phyloP scores from a whole-genome alignment of 2,329 filamentous ascomycete species.

The Penicillium sp. region DNA sequence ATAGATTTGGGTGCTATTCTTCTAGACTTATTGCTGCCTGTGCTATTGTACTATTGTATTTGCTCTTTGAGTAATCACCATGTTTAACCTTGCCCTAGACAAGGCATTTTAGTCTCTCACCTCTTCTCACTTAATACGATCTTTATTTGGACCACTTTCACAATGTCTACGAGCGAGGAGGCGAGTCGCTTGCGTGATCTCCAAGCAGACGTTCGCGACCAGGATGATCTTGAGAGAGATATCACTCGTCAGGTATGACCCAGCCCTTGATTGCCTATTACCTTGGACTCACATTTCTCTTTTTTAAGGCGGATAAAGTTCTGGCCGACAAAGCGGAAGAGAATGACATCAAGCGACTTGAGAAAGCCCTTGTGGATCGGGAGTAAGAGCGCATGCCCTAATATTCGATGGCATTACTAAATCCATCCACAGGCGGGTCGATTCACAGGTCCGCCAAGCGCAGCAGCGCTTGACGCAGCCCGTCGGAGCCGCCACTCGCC shows the following conservation, averaged over 20 bases:
- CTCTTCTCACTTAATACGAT: not conserved
- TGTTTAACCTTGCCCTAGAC: not conserved
- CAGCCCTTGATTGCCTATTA: not conserved
- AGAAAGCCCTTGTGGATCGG: conserved; percentile 47
- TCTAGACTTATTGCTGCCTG: not conserved
- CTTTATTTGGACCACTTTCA: not conserved
- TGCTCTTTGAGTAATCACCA: not conserved
- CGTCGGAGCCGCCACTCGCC: conserved; percentile 43
- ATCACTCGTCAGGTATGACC: conserved; percentile 53
- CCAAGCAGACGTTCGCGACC: conserved; percentile 65
- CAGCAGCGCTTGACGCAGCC: conserved; percentile 51
- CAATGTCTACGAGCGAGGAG: conserved; percentile 41
- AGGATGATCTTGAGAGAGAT: conserved; percentile 82
- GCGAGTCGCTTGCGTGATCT: conserved; percentile 53
- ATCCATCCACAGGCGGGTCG: conserved; percentile 45
- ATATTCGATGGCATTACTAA: not conserved
- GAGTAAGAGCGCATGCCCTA: conserved; percentile 23
- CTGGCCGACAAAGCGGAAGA: conserved; percentile 56
- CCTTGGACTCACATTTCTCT: not conserved
- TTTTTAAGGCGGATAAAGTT: conserved; percentile 47
- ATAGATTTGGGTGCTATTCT: not conserved
- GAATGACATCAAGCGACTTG: conserved; percentile 54
- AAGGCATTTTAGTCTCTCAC: not conserved
- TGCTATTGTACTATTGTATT: not conserved
- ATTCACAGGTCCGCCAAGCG: conserved; percentile 55